Conservation (phyloP, 805 yeast species). For the Teunomyces cretensis region DNA sequence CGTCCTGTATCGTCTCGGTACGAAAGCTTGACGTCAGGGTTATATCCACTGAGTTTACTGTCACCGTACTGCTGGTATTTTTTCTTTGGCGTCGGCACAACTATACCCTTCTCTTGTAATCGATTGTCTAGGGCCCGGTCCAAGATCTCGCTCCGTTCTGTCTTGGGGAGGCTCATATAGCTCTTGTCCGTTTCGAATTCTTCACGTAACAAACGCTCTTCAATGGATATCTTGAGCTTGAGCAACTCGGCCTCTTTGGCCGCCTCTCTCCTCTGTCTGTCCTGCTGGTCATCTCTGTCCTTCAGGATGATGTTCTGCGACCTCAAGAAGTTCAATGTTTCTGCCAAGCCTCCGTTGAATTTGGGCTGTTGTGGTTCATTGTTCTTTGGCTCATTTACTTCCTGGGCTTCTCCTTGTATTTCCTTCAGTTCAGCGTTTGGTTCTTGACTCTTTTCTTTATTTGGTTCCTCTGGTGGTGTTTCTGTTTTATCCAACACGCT, state of each 20-base stretch:
- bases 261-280: constrained; percentile 18
- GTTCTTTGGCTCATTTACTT: constrained; percentile 4
- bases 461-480: constrained; percentile 8
- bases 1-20: constrained; percentile 68
- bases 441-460: constrained; percentile 22
- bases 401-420: constrained; percentile 18
- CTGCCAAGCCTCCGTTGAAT: constrained; percentile 21
- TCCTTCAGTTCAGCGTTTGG: constrained; percentile 9
- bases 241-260: constrained; percentile 29
- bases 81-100: constrained; percentile 4
- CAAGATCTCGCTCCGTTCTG: constrained; percentile 26
- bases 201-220: constrained; percentile 32
- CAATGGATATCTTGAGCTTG: constrained; percentile 29
- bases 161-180: constrained; percentile 25
- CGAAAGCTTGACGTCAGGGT: constrained; percentile 50
- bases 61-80: constrained; percentile 4
- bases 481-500: constrained; percentile 23
- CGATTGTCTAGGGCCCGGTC: constrained; percentile 30
- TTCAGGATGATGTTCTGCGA: constrained; percentile 17
- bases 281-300: constrained; percentile 11
- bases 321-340: constrained; percentile 28
- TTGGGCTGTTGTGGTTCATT: constrained; percentile 8
- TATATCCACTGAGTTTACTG: constrained; percentile 29
- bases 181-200: constrained; percentile 25
- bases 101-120: constrained; percentile 26